These are phyloP conservation scores for Monsonia emarginata DNA, from an alignment of 441 rosid genomes.

Conservation along the genomic window DNA sequence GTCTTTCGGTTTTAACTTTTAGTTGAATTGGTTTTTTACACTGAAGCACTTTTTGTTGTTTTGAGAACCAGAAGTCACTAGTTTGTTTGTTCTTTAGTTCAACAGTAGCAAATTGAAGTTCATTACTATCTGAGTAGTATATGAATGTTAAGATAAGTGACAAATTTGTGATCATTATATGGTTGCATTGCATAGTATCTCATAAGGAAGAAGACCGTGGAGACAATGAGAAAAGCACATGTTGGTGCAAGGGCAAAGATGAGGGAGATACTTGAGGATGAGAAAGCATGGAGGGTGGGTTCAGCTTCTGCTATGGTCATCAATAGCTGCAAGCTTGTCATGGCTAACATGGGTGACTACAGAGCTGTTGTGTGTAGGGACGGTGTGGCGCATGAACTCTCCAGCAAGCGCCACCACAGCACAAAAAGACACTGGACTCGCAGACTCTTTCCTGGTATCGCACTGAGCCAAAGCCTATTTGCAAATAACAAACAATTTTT, in stretches of 20 bases:
- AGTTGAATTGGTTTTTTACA: neutral
- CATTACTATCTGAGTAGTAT: too few relatives aligned
- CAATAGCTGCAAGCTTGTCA: constrained; percentile 57
- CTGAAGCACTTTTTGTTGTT: too few relatives aligned
- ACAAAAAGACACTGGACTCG: constrained; percentile 38
- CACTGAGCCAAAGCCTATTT: neutral
- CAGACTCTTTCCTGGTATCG: constrained; percentile 35
- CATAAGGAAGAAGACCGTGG: constrained; percentile 39
- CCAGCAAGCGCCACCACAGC: constrained; percentile 23
- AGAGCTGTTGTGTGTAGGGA: constrained; percentile 52
- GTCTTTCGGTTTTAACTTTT: too few relatives aligned
- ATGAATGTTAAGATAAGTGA: too few relatives aligned
- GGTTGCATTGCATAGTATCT: constrained; percentile 28
- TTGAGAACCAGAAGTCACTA: too few relatives aligned
- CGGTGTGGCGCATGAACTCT: constrained; percentile 51
- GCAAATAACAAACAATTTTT: too few relatives aligned
- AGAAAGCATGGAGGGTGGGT: constrained; percentile 28
- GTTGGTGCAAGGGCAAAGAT: constrained; percentile 36
- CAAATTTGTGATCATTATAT: neutral
- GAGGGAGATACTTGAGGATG: constrained; percentile 28
- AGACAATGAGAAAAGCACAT: constrained; percentile 46
- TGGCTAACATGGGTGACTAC: constrained; percentile 54
- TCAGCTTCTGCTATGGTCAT: constrained; percentile 52
- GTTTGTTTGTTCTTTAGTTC: too few relatives aligned
- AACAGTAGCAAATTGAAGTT: too few relatives aligned